Conservation (phyloP, 2,329 filamentous ascomycete species). For the Alternaria hordeiaustralica region DNA sequence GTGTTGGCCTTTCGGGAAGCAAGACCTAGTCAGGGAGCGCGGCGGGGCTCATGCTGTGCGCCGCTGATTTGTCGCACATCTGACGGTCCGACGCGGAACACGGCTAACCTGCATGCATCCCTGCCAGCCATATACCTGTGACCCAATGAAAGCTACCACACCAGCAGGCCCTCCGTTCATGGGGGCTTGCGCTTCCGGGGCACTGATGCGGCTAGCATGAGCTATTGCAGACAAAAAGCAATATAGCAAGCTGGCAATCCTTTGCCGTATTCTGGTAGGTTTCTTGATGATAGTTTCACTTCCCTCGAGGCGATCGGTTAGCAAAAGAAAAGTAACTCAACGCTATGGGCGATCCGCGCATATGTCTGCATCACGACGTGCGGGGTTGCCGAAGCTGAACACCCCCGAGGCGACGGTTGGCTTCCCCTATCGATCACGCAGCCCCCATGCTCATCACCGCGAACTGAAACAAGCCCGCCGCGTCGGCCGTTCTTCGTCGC, state of each 20-base stretch:
- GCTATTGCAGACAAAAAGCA: constrained; percentile 1
- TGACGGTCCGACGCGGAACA: constrained; percentile 10
- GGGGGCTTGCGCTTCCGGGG: background rate
- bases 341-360: background rate
- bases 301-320: background rate
- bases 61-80: constrained; percentile 6
- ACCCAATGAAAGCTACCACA: constrained; percentile 3
- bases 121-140: background rate
- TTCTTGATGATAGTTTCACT: background rate
- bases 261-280: background rate
- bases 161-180: constrained; percentile 4
- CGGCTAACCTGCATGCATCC: constrained; percentile 8
- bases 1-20: constrained; percentile 4
- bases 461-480: constrained; percentile 14
- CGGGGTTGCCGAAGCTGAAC: constrained; percentile 6
- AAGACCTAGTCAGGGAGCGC: background rate
- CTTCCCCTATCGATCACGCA: constrained; percentile 9
- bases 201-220: background rate
- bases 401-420: background rate
- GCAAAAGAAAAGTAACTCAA: background rate
- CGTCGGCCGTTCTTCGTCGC: constrained; percentile 4
- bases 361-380: background rate
- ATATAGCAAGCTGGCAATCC: background rate
- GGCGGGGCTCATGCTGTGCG: background rate
- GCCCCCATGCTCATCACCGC: constrained; percentile 2